Evolutionary conservation across 345 rosid genomes (phyloP), one percentile per base, ranked within the genome.

Genomic region (Brassica incana): DNA sequence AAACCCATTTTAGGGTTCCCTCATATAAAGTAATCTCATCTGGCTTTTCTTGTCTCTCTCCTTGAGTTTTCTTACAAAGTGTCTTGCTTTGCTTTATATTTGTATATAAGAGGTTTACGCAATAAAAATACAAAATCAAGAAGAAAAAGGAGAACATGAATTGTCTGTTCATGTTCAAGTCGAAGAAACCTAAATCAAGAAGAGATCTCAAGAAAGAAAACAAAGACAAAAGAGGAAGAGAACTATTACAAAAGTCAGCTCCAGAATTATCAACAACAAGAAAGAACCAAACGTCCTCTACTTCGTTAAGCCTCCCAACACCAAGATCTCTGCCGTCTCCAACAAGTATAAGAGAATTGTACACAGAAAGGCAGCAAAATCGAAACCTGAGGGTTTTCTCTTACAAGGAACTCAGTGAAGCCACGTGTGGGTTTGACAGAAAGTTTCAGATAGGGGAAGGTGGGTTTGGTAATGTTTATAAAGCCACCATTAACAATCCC

Each of bases 401-500:
- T 23, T 80, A 77, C 64, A 77, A 86, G 58, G 97, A 95, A 86
- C 89, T 95, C 10, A 86, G 75, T 69, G 87, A 90, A 25, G 93
- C 98, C 48, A 91, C 98, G 0, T 66, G 82, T 83, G 90, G 89
- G 4, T 93, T 95, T 84, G 87, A 45, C 77, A 87, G 90, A 80
- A 16, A 78, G 82, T 61, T 90, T 9, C 90, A 90, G 90, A 81
- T 95, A 12, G 99, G 99, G 20, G 92, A 95, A 86, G 99, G 99
- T 64, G 99, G 98, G 12, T 95, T 95, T 89, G 99, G 99, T 77
- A 85, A 90, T 74, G 98, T 95, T n/a, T 95, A 91, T 65, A 89
- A 87, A 73, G 98, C 98, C 61, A 84, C 87, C 3, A 67, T 95
- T 72, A 30, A 8, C 50, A 86, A 91, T 52, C 68, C 25, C 4